A percentile compares a stretch with the other conserved stretches of the same genome.
Conservation (phyloP, 495 filamentous ascomycete genomes). For the Halenospora varia region DNA sequence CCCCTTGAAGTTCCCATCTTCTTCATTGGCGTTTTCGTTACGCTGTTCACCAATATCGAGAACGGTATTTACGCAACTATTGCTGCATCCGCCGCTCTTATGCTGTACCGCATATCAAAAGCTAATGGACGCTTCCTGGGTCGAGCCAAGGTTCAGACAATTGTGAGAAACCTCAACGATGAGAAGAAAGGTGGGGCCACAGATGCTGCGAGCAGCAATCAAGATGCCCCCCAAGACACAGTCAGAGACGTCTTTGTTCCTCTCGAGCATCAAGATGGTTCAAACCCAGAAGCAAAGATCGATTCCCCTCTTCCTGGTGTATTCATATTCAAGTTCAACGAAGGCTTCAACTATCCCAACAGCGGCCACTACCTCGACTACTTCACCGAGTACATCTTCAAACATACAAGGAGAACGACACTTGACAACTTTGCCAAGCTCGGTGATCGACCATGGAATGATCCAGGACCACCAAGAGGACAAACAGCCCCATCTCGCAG, state of each 20-base stretch:
- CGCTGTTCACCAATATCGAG: neutral
- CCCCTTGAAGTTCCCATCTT: neutral
- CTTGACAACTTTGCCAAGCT: neutral
- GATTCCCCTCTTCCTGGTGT: slow-evolving; percentile 83
- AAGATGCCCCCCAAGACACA: neutral
- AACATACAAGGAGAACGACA: neutral
- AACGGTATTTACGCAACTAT: neutral
- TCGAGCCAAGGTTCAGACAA: neutral
- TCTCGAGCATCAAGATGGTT: slow-evolving; percentile 78
- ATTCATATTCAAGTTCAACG: slow-evolving; percentile 94
- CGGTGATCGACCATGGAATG: neutral
- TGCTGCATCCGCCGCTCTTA: neutral
- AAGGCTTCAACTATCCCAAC: slow-evolving; percentile 94
- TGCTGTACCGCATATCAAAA: neutral
- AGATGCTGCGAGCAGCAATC: neutral
- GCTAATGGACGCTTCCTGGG: neutral
- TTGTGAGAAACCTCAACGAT: too few species aligned
- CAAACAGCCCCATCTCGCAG: neutral
- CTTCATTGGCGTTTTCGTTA: neutral
- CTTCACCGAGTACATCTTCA: neutral
- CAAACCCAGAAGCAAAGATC: slow-evolving; percentile 77
- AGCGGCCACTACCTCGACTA: slow-evolving; percentile 62
- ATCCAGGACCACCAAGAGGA: neutral
- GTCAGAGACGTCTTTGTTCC: slow-evolving; percentile 78
- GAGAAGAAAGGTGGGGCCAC: neutral